These are phyloP conservation scores for Phaseolus coccineus DNA, from an alignment of 331 rosid genomes.

Conservation along the genomic window DNA sequence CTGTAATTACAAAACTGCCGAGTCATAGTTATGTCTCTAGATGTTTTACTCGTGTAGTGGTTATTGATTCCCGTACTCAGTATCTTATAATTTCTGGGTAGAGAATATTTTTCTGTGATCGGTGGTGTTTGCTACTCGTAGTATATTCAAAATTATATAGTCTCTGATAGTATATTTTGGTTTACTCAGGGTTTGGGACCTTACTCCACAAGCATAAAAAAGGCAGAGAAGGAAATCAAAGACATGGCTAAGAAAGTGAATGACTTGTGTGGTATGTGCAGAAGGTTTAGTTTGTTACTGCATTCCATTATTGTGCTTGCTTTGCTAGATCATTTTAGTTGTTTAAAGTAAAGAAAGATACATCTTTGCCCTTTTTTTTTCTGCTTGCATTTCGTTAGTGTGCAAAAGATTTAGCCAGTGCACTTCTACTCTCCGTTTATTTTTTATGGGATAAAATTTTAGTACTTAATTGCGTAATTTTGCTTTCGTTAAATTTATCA, in stretches of 20 bases:
- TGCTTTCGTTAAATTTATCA: conserved; percentile 4
- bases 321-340: conserved; percentile 4
- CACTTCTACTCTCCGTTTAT: background rate
- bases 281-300: conserved; percentile 4
- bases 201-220: conserved; percentile 80
- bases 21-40: conserved; percentile 11
- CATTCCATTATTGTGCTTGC: conserved; percentile 8
- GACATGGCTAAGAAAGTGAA: conserved; percentile 95
- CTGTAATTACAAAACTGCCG: background rate
- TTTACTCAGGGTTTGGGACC: conserved; percentile 92
- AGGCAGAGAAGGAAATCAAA: conserved; percentile 86
- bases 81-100: conserved; percentile 1
- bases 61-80: background rate
- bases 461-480: conserved; percentile 10
- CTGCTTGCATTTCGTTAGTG: too few relatives aligned
- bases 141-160: background rate
- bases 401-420: background rate
- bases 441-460: conserved; percentile 1
- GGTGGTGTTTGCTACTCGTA: conserved; percentile 5
- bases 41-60: background rate
- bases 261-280: conserved; percentile 77
- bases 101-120: background rate
- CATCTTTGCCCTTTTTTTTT: background rate
- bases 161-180: conserved; percentile 7
- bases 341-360: conserved; percentile 19